Conservation (phyloP, 768 basidiomycete species). For the Rossbeevera mucosa region DNA sequence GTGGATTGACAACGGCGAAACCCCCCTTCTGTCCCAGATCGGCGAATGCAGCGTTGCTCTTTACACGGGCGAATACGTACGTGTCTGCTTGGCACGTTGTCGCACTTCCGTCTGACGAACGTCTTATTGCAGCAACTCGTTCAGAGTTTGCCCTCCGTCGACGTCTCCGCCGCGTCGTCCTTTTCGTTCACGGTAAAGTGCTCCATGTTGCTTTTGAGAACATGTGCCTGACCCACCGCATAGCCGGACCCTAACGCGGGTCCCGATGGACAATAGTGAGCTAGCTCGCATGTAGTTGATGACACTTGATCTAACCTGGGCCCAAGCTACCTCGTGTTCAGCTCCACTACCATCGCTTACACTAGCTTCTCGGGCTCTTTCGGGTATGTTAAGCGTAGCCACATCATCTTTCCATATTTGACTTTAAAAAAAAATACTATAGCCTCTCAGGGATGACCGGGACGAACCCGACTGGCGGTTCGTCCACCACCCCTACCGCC, state of each 20-base stretch:
- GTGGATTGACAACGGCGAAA: constrained; percentile 61
- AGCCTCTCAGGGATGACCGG: constrained; percentile 61
- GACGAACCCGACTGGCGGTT: constrained; percentile 30
- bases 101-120: not conserved
- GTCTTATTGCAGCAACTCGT: constrained; percentile 42
- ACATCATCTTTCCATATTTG: not conserved
- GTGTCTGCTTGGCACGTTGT: constrained; percentile 13
- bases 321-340: constrained; percentile 59
- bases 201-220: not conserved
- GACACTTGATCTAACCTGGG: constrained; percentile 1
- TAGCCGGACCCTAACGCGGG: constrained; percentile 57
- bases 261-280: constrained; percentile 55
- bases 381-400: constrained; percentile 35
- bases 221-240: not conserved
- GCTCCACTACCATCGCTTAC: constrained; percentile 35
- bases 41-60: constrained; percentile 53
- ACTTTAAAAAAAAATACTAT: not conserved
- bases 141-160: constrained; percentile 52
- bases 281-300: not conserved
- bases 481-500: constrained; percentile 13
- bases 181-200: constrained; percentile 51
- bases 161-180: constrained; percentile 46
- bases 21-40: constrained; percentile 46
- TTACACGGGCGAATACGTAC: constrained; percentile 52
- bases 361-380: constrained; percentile 52